Conservation (phyloP, 2,329 filamentous ascomycete species). For the Bipolaris gigantea region DNA sequence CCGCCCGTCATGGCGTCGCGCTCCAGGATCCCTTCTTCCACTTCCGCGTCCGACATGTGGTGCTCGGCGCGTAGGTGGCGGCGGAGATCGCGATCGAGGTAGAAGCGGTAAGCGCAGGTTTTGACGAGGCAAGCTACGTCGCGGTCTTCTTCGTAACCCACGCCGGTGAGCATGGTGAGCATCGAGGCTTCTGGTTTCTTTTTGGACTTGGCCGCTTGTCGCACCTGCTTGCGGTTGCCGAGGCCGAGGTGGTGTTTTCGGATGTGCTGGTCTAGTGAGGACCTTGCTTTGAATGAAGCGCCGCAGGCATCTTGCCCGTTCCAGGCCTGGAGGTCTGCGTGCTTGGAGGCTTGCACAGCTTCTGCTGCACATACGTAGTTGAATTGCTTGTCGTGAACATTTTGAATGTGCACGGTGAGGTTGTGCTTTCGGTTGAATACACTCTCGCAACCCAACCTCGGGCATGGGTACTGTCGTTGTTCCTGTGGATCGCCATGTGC, state of each 20-base stretch:
- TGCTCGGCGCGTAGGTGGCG: constrained; percentile 56
- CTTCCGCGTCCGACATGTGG: constrained; percentile 36
- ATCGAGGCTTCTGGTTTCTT: constrained; percentile 32
- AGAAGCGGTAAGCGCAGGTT: constrained; percentile 58
- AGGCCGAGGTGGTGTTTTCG: constrained; percentile 77
- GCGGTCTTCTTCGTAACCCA: constrained; percentile 55
- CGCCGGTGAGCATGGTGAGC: constrained; percentile 57
- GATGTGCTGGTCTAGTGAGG: constrained; percentile 79
- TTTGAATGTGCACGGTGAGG: constrained; percentile 75
- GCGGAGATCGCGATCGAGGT: constrained; percentile 60
- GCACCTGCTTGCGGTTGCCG: constrained; percentile 43
- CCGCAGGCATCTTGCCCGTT: constrained; percentile 70
- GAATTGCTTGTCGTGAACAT: constrained; percentile 71
- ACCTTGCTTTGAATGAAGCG: constrained; percentile 74
- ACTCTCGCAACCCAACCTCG: constrained; percentile 68
- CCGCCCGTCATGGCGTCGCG: constrained; percentile 47
- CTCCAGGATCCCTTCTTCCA: constrained; percentile 46
- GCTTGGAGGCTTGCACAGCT: constrained; percentile 59
- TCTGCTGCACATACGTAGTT: constrained; percentile 78
- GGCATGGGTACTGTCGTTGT: constrained; percentile 63
- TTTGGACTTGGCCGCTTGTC: constrained; percentile 45
- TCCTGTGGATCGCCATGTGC: constrained; percentile 57
- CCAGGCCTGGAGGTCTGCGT: constrained; percentile 63
- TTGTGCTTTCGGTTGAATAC: constrained; percentile 84
- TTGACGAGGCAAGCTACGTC: constrained; percentile 56